Base-by-base conservation (phyloP, 371 early-diverging fungal species). In the Mortierella sp. region DNA sequence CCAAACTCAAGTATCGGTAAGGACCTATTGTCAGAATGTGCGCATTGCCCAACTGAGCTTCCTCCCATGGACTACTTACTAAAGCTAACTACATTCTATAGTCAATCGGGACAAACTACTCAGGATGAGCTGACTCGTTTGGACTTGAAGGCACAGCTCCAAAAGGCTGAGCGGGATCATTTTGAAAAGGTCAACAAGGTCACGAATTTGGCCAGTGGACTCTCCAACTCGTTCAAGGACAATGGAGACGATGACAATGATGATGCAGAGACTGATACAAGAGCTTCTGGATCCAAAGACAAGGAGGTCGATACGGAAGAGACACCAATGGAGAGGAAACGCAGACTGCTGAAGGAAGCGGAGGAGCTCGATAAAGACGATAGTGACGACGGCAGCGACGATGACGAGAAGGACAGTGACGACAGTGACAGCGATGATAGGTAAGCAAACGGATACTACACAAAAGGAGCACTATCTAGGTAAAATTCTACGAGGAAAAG, bases 1-100 rank as follows among this genome's bases (percentile, higher is more conserved):
- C 94, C 21, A 93, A 92, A 68, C 90, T 98, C 67, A 98, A 98
- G 82, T 88, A 88, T 76, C 86, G 95, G 90, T 87, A 83, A 50
- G 45, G 66, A 48, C 44, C 46, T 51, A n/a, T 18, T 45, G 1
- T 55, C 44, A 0, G 2, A 14, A 0, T 28, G 18, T 23, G n/a
- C n/a, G n/a, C n/a, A n/a, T n/a, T n/a, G n/a, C n/a, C n/a, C n/a
- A n/a, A n/a, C n/a, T n/a, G n/a, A n/a, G 37, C 37, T 19, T 60
- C 29, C 11, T 63, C 23, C 58, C 46, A 23, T 30, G 51, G 37
- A n/a, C 37, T n/a, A 18, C 44, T 9, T n/a, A 37, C 44, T 48
- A 14, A 23, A 53, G n/a, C 29, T 55, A 19, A 19, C 15, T 52
- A 25, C 25, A 14, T 28, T 44, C 46, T 76, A 79, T 55, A 91